Conservation (phyloP, 352 stramenopile genomes). For the Blastocystis hominis region DNA sequence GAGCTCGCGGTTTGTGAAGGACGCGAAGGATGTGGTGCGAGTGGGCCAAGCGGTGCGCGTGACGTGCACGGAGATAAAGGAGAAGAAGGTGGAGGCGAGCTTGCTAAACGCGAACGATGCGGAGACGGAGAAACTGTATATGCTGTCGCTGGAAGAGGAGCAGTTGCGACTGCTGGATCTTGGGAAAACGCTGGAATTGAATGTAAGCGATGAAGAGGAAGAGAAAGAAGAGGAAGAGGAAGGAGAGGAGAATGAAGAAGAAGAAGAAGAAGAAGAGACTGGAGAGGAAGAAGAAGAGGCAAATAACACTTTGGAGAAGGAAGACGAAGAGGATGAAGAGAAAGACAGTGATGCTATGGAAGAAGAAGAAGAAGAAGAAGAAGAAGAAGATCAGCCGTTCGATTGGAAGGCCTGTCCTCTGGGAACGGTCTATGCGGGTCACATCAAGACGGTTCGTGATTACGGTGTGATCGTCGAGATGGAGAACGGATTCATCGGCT, state of each 20-base stretch:
- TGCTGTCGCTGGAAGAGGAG: not conserved
- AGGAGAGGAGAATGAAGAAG: not conserved
- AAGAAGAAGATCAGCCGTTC: not conserved
- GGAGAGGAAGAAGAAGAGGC: not conserved
- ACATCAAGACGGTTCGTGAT: not conserved
- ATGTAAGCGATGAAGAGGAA: not conserved
- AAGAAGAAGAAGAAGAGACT: not conserved
- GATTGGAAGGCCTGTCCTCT: not conserved
- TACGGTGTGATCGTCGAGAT: conserved; percentile 41
- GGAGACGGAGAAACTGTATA: not conserved
- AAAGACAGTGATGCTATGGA: not conserved
- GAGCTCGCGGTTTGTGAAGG: not conserved
- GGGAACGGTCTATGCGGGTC: not conserved
- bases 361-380: not conserved
- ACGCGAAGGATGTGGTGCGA: not conserved
- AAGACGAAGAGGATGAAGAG: not conserved
- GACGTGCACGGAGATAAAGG: not conserved
- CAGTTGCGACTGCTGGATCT: not conserved
- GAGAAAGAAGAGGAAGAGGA: not conserved
- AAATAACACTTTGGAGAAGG: not conserved
- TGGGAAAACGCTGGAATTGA: not conserved
- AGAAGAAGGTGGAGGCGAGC: not conserved
- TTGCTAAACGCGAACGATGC: not conserved
- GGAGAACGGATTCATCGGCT: conserved; percentile 3
- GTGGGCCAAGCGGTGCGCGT: conserved; percentile 23